Base-by-base conservation (phyloP, 768 basidiomycete genomes). In the Coprinellus micaceus region DNA sequence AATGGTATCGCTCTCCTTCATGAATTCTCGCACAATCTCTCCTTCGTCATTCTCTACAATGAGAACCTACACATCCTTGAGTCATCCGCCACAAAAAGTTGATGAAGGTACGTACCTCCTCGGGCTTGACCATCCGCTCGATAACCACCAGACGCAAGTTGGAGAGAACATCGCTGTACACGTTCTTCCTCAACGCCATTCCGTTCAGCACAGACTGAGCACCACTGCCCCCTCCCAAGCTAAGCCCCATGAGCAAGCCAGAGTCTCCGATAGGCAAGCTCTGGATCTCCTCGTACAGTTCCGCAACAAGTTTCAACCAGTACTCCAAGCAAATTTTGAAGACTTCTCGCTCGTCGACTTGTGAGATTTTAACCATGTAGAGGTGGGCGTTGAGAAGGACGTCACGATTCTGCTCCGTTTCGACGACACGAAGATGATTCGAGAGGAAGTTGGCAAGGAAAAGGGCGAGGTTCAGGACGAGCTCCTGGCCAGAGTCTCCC, bases 251-350 rank as follows among this genome's bases (percentile, higher is more conserved):
- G 64, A 98, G 79, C 41, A 92, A 67, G 58, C 94, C 83, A 21
- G 87, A 89, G 49, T 92, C 90, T 48, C 91, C 87, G 63, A 92
- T 91, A 2, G 94, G 94, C 19, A 97, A 69, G 58, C 86, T 88
- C 69, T 97, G 94, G 50, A 97, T 89, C 76, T 99, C 97, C 60
- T 98, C 96, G 67, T 99, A 98, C 19, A 99, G 81, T 67, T 97
- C 96, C 1, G 93, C 85, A 13, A 99, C 96, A 25, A 99, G 86
- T 71, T 95, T 94, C 53, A 86, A 71, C 93, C 97, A 99, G 74
- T 98, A 99, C 67, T 98, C 97, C 66, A 98, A 74, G 63, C 96
- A 97, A 66, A 99, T 97, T 75, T 99, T 99, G 85, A 98, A 98
- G 61, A 99, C 90, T 71, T 99, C 97, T 51, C 96, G 87, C 67